These are phyloP conservation scores for Alloteropsis semialata DNA, from an alignment of 176 grass and related monocot genomes.

Conservation along the genomic window DNA sequence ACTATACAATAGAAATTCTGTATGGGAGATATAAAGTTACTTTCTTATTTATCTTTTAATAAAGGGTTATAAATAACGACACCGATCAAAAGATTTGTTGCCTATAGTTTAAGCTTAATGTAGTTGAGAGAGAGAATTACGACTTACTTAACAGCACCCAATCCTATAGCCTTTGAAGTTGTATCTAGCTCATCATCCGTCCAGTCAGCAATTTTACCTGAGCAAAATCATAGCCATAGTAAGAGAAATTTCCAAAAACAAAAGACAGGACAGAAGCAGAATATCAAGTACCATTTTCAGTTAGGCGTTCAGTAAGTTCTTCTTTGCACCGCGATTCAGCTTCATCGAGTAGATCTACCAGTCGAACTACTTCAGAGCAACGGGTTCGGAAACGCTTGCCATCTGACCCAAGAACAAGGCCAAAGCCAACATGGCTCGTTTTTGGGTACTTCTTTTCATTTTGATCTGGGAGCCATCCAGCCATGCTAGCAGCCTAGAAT, in stretches of 20 bases:
- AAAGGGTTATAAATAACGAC: background rate
- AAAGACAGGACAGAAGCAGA: background rate
- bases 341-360: conserved; percentile 80
- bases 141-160: conserved; percentile 71
- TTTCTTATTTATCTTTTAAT: background rate
- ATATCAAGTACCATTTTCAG: conserved; percentile 59
- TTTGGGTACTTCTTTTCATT: conserved; percentile 49
- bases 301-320: conserved; percentile 49
- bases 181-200: conserved; percentile 64
- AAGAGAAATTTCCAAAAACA: background rate
- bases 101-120: background rate
- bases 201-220: conserved; percentile 56
- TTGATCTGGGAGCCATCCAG: conserved; percentile 52
- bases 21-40: background rate
- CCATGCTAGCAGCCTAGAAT: conserved; percentile 60
- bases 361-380: conserved; percentile 50
- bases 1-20: background rate
- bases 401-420: conserved; percentile 75
- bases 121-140: background rate
- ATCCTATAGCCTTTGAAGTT: conserved; percentile 68
- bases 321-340: conserved; percentile 52
- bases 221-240: background rate
- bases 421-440: conserved; percentile 64
- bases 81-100: background rate
- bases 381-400: conserved; percentile 71